Evolutionary conservation across 768 basidiomycete species (phyloP), one percentile per base, ranked within the genome.

Genomic region (Xerocomus spinulosus): DNA sequence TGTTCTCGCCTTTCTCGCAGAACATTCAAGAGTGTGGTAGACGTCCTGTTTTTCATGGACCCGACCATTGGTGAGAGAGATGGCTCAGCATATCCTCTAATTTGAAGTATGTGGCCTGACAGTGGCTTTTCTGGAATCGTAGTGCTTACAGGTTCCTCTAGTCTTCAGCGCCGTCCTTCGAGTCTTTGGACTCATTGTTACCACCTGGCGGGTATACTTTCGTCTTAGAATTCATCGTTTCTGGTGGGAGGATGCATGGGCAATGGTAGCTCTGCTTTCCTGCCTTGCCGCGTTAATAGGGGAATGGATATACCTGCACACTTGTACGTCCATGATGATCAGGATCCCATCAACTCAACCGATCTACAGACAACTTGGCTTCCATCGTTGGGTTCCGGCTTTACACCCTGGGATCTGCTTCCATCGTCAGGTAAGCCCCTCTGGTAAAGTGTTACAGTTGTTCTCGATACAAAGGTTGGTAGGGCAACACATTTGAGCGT

Each of bases 171-270:
- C 24, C 14, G 34, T 29, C 3, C 28, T 48, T 28, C 38, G 42
- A 24, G 33, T 48, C 10, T 15, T 54, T 4, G 50, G 46, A 23
- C 21, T 44, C 26, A 13, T 55, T n/a, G 48, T 46, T 38, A 55
- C 55, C 28, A 9, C 32, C 15, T 56, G 50, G 42, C 38, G 53
- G 18, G 30, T 56, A 42, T 46, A 25, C 12, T 51, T 55, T 51
- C 53, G 55, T 29, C 39, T 56, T n/a, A 44, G 9, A 30, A 55
- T 56, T 17, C 26, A 18, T 20, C 49, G 54, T 5, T 46, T 57
- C 18, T 57, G 50, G 54, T 56, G 55, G 55, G 58, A 59, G 25
- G 55, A 59, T 50, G 50, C 40, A 0, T 58, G 52, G 49, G 57
- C 52, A n/a, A 26, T 9, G n/a, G 26, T 35, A 12, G 48, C 41